Base-by-base conservation (phyloP, 495 filamentous ascomycete genomes). In the Hyaloscypha finlandica region DNA sequence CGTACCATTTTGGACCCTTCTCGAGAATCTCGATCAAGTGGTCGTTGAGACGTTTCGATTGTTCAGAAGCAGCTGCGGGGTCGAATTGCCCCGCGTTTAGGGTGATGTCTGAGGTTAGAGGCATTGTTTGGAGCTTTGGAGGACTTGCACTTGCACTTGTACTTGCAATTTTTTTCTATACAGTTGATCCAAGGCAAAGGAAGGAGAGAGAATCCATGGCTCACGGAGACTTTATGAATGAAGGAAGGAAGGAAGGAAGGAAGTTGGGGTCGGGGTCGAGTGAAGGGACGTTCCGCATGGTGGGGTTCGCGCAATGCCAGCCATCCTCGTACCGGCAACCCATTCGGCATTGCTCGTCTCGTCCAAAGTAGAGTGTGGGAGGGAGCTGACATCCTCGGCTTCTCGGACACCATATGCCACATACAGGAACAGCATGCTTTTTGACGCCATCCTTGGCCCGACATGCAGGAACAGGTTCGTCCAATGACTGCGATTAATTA, bases 91-190 rank as follows among this genome's bases (percentile, higher is more conserved):
- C 33, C 12, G 63, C 57, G 22, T 70, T 55, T 25, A 74, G 31
- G 16, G 35, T 65, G 55, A 74, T 31, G 29, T 74, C 69, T 30
- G 69, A 72, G 33, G 51, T 66, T 37, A 73, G 68, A 59, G 65
- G 64, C 71, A 73, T 73, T 33, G 25, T 65, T 33, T 29, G 31
- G n/a, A 8, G 12, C 25, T 9, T 35, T 3, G 20, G n/a, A 42
- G 39, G 25, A 53, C 14, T 32, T 66, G 48, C 54, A 25, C 53
- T 32, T 12, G 53, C 20, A 32, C 19, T 25, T 29, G 30, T 6
- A 62, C 8, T 37, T 53, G 42, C 29, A 54, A 16, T 37, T 37
- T 48, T 12, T 37, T 37, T 37, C 35, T 37, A 12, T 48, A 48
- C 42, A 48, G 42, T 12, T 6, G 35, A 37, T 37, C 35, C 6